phyloP scores from a whole-genome alignment of 176 grass and related monocot genomes.

The Triticum timopheevii region DNA sequence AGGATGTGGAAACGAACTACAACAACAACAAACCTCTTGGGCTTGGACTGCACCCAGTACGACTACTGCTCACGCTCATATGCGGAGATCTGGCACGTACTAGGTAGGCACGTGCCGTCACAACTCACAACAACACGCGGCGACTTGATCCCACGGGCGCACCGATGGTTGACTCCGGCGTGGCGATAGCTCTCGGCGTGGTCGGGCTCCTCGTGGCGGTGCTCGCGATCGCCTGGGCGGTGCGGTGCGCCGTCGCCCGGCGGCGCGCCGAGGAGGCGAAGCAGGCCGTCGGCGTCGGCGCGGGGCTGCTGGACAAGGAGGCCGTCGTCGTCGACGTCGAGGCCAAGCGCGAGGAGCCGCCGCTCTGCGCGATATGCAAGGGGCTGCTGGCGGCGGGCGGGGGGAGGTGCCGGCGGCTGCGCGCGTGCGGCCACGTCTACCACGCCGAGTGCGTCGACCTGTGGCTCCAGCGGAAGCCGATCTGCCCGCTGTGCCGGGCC shows the following conservation, averaged over 20 bases:
- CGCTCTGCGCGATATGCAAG: constrained; percentile 41
- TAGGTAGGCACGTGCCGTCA: background rate
- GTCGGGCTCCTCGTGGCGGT: background rate
- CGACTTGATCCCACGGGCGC: background rate
- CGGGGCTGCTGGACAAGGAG: constrained; percentile 8
- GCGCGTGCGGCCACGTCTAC: constrained; percentile 36
- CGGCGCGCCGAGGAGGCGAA: background rate
- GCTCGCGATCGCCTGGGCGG: background rate
- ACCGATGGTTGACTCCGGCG: background rate
- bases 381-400: background rate
- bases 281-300: background rate
- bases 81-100: background rate
- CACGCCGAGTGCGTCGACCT: constrained; percentile 33
- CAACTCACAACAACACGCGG: background rate
- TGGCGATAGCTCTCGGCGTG: background rate
- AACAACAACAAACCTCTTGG: background rate
- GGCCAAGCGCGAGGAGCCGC: background rate
- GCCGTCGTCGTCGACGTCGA: background rate
- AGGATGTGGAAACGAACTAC: background rate
- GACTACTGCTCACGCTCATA: background rate
- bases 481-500: constrained; percentile 40
- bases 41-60: background rate
- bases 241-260: background rate
- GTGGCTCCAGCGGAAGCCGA: constrained; percentile 30
- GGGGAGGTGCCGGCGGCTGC: constrained; percentile 17